Percentiles rank a stretch among this genome's conserved stretches.
Evolutionary conservation across 768 basidiomycete genomes (phyloP).

Genomic region (Agaricus subrufescens): DNA sequence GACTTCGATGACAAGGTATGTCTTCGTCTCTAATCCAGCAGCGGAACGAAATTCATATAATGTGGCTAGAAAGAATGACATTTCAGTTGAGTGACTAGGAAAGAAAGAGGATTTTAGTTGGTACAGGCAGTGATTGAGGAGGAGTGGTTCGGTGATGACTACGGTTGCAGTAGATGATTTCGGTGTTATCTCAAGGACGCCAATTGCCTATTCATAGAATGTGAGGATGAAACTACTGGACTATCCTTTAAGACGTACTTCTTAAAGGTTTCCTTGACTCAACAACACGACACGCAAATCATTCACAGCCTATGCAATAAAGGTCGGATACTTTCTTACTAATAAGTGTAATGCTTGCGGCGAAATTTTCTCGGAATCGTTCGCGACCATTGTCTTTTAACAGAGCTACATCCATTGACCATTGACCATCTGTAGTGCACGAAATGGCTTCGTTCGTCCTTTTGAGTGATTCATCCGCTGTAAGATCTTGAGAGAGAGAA

Average conservation of each 20-base stretch:
- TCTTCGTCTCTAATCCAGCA: conserved; percentile 71
- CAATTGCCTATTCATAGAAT: conserved; percentile 49
- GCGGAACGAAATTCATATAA: conserved; percentile 78
- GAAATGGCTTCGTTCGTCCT: too few species aligned
- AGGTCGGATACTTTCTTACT: not conserved
- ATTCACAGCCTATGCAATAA: conserved; percentile 55
- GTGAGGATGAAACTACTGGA: not conserved
- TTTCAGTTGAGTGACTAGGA: not conserved
- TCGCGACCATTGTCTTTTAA: conserved; percentile 40
- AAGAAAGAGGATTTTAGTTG: not conserved
- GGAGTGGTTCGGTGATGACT: conserved; percentile 77
- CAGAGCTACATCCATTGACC: conserved; percentile 42
- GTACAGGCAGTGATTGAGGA: too few species aligned
- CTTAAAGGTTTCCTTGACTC: conserved; percentile 65
- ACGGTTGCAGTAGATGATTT: conserved; percentile 63
- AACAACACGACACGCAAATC: conserved; percentile 71
- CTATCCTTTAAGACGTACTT: conserved; percentile 45
- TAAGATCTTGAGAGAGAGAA: too few species aligned
- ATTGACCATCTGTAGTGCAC: conserved; percentile 67
- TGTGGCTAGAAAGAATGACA: conserved; percentile 46
- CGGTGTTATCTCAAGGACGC: conserved; percentile 60
- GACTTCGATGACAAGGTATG: conserved; percentile 66
- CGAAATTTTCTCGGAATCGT: conserved; percentile 58
- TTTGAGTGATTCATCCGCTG: too few species aligned
- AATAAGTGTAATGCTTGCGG: conserved; percentile 33